Percentiles rank a stretch among this genome's conserved stretches.
Evolutionary conservation across 306 rosid genomes (phyloP).

Genomic region (Morella rubra): DNA sequence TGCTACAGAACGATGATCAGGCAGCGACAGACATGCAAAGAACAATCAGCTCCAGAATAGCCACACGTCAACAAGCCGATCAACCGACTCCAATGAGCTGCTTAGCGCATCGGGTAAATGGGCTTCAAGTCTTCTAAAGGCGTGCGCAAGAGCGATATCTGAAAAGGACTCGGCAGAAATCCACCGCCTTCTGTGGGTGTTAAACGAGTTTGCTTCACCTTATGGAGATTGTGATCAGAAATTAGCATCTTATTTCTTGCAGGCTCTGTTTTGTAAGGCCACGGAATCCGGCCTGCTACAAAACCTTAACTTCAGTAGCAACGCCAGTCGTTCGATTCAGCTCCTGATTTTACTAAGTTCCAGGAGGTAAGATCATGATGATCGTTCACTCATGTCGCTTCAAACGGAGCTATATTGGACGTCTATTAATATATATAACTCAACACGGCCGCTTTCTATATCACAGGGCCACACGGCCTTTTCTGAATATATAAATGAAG

Average conservation of each 20-base stretch:
- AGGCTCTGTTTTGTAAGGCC: conserved; percentile 74
- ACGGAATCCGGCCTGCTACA: conserved; percentile 69
- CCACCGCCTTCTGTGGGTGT: conserved; percentile 83
- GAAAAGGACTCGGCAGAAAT: conserved; percentile 61
- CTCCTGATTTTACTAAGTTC: conserved; percentile 70
- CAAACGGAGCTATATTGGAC: conserved; percentile 79
- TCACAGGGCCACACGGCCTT: conserved; percentile 7
- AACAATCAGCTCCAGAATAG: conserved; percentile 30
- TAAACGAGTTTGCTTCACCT: conserved; percentile 80
- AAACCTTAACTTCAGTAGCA: conserved; percentile 62
- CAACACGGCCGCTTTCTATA: conserved; percentile 13
- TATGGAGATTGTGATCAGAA: conserved; percentile 86
- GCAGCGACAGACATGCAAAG: conserved; percentile 50
- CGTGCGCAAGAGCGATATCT: conserved; percentile 72
- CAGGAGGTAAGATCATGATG: conserved; percentile 87
- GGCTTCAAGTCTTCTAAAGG: conserved; percentile 64
- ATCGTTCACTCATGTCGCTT: conserved; percentile 88
- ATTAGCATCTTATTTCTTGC: conserved; percentile 68
- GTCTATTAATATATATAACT: conserved; percentile 16
- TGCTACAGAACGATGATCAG: conserved; percentile 14
- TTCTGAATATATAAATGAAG: conserved; percentile 10
- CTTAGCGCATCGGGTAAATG: conserved; percentile 40
- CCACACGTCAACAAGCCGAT: conserved; percentile 58
- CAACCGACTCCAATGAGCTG: conserved; percentile 42
- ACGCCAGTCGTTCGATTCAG: conserved; percentile 63